These are phyloP conservation scores for Galerina sulciceps DNA, from an alignment of 768 basidiomycete species.

Conservation along the genomic window DNA sequence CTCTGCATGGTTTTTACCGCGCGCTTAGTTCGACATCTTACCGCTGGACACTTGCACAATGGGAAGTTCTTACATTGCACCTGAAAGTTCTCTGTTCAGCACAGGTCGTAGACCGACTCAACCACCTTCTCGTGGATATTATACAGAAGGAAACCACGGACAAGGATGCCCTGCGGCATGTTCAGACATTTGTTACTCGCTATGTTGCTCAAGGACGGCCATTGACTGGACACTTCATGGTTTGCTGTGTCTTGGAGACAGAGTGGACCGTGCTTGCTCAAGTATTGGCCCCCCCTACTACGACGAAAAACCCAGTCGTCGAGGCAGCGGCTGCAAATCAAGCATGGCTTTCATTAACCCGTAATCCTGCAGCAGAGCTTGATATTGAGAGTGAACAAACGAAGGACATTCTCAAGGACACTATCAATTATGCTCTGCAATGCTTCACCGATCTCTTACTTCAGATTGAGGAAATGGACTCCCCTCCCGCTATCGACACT, in stretches of 20 bases:
- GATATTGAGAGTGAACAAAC: conserved; percentile 42
- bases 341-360: conserved; percentile 76
- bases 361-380: conserved; percentile 48
- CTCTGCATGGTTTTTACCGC: conserved; percentile 85
- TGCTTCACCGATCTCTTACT: conserved; percentile 77
- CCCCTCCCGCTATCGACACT: conserved; percentile 79
- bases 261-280: conserved; percentile 88
- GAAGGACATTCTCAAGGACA: conserved; percentile 44
- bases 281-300: conserved; percentile 46
- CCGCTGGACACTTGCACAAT: conserved; percentile 71
- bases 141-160: conserved; percentile 57
- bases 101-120: conserved; percentile 73
- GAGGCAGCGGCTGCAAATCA: conserved; percentile 87
- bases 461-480: conserved; percentile 84
- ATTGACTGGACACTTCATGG: conserved; percentile 83
- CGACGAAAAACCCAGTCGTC: conserved; percentile 34
- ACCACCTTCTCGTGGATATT: conserved; percentile 69
- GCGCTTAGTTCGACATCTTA: conserved; percentile 82
- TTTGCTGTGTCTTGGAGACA: conserved; percentile 88
- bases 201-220: conserved; percentile 80
- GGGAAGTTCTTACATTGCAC: conserved; percentile 57
- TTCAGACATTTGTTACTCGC: conserved; percentile 72
- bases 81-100: conserved; percentile 67
- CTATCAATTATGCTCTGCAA: conserved; percentile 67
- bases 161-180: conserved; percentile 53